Conservation (phyloP, 1,139 yeast genomes). For the Yamadazyma diospyri region DNA sequence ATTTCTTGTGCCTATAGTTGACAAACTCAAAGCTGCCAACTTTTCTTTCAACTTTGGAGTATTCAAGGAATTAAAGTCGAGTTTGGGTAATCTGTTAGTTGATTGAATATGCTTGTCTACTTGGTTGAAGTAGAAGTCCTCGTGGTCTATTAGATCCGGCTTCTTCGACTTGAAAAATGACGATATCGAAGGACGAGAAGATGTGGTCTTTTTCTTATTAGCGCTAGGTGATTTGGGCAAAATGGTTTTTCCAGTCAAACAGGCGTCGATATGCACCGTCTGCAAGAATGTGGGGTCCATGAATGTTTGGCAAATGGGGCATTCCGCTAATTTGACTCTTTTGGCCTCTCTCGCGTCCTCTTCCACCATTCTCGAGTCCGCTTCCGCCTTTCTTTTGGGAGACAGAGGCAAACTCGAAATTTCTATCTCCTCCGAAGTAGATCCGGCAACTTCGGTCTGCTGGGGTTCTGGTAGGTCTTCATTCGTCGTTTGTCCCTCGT, state of each 20-base stretch:
- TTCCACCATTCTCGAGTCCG: constrained; percentile 6
- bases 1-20: constrained; percentile 59
- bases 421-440: background rate
- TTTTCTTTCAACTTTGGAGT: constrained; percentile 62
- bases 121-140: constrained; percentile 32
- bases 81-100: constrained; percentile 45
- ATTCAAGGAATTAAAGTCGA: constrained; percentile 59
- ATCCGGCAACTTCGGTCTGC: background rate
- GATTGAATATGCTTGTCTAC: constrained; percentile 24
- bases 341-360: constrained; percentile 4
- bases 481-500: background rate
- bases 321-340: constrained; percentile 35
- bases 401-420: constrained; percentile 1
- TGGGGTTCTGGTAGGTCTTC: background rate
- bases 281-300: constrained; percentile 61
- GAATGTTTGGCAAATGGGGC: constrained; percentile 66
- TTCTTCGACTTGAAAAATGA: constrained; percentile 29
- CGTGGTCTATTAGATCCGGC: constrained; percentile 13
- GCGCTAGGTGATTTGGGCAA: constrained; percentile 4
- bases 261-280: constrained; percentile 65
- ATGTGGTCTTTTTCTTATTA: background rate
- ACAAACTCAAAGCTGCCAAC: constrained; percentile 50
- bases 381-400: constrained; percentile 7
- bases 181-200: constrained; percentile 20
- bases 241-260: constrained; percentile 39